These are phyloP conservation scores for Yarrowia divulgata DNA, from an alignment of 805 yeast species.

Conservation along the genomic window DNA sequence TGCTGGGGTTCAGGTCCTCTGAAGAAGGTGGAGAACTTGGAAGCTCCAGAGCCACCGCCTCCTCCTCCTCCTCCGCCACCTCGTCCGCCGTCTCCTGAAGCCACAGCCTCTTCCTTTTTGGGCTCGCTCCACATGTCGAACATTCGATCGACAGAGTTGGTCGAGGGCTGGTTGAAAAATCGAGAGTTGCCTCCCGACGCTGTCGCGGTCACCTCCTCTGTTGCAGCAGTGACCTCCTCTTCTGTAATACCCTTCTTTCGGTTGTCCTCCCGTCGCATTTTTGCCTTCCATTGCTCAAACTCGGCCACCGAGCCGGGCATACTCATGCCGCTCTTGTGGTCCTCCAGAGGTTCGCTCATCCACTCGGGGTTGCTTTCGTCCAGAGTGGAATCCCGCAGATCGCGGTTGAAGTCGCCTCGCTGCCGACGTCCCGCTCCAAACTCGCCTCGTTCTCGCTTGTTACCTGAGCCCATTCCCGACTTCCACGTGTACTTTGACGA, in stretches of 20 bases:
- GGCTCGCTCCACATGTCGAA: constrained; percentile 97
- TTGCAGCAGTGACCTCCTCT: constrained; percentile 4
- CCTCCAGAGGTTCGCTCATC: constrained; percentile 37
- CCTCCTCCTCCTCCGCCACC: constrained; percentile 5
- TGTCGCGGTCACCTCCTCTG: constrained; percentile 1
- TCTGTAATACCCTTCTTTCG: constrained; percentile 28
- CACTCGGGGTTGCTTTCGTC: constrained; percentile 35
- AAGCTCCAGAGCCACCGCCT: constrained; percentile 24
- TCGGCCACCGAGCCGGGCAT: constrained; percentile 43
- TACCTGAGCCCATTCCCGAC: constrained; percentile 18
- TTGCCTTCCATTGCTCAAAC: constrained; percentile 46
- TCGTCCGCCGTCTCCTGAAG: constrained; percentile 7
- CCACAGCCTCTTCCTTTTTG: constrained; percentile 58
- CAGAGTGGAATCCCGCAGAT: constrained; percentile 22
- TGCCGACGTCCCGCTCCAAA: constrained; percentile 25
- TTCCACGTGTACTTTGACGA: constrained; percentile 38
- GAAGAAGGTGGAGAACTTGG: constrained; percentile 39
- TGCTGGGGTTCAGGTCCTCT: constrained; percentile 36
- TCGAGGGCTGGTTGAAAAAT: constrained; percentile 16
- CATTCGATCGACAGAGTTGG: constrained; percentile 75
- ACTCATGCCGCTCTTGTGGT: constrained; percentile 22
- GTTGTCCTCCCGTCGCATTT: constrained; percentile 32
- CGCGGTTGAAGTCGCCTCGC: constrained; percentile 33
- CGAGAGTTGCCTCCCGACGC: constrained; percentile 24
- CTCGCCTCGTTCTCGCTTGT: constrained; percentile 29